Evolutionary conservation across 345 rosid genomes (phyloP), one percentile per base, ranked within the genome.

Genomic region (Punica granatum): DNA sequence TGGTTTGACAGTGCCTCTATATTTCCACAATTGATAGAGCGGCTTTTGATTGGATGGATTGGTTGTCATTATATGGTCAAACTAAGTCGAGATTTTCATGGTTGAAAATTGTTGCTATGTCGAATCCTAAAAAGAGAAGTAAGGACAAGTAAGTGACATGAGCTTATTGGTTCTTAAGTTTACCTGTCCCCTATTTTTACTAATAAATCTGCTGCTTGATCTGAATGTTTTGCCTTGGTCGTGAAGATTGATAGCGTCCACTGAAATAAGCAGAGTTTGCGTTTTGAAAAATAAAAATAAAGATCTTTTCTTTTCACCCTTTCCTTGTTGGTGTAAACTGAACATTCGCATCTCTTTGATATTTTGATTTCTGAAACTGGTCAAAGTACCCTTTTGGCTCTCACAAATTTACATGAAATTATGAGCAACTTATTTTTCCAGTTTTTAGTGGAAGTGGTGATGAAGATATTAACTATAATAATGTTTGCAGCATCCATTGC

Each of bases 401-500:
- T 37, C 41, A 37, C 41, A 37, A 5, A 37, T 37, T 37, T 11
- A 4, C 6, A 5, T 37, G 41, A 37, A 4, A 37, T 11, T 37
- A 4, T 37, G 41, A 37, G n/a, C n/a, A n/a, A n/a, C n/a, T 37
- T 11, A 37, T 37, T 37, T 37, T 37, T 37, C 41, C 41, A 37
- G 41, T 11, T 37, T 37, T 11, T 37, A 11, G 41, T 37, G 5
- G 41, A 37, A 37, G n/a, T n/a, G 41, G 11, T 4, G 5, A 37
- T 37, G 41, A 37, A 37, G 58, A 58, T 60, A 39, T 34, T 46
- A 36, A 16, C 41, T 36, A 33, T 31, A 23, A 19, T 46, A 46
- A 33, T 62, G 32, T 18, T 74, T 37, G 79, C 79, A 92, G 98
- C 80, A 16, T 68, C 71, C 49, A 70, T 69, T 54, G 96, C 88